Evolutionary conservation across 2,329 filamentous ascomycete genomes (phyloP), one percentile per base, ranked within the genome.

Genomic region (Periconia sp.): DNA sequence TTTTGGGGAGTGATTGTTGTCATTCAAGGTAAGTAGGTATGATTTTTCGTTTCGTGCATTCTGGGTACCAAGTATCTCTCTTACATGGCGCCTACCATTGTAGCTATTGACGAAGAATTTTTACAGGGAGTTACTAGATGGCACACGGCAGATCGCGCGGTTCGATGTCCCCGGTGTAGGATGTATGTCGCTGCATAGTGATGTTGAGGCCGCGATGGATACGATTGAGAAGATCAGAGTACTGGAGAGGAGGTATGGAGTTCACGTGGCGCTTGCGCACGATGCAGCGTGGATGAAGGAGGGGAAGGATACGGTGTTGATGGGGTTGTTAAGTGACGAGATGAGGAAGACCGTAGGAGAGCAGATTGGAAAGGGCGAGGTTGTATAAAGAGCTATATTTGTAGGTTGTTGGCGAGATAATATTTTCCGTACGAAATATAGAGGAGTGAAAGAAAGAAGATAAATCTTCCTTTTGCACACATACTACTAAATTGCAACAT

Each of bases 1-100:
- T 71, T n/a, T 55, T 72, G 7, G 69, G 66, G 2, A 68, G 67
- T 42, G 69, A 72, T 49, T 72, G 69, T 47, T 72, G 67, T 35
- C 69, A 72, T 54, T 72, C 68, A 2, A 27, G 23, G 23, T 27
- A 66, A 65, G 68, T 69, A 52, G 3, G 54, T 43, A 2, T 23
- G 41, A 20, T 17, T n/a, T 5, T 3, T 23, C 10, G 15, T 17
- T n/a, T 8, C 5, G 17, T 6, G 27, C n/a, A 13, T n/a, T n/a
- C n/a, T n/a, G n/a, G n/a, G n/a, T n/a, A n/a, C n/a, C n/a, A n/a
- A n/a, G n/a, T n/a, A n/a, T n/a, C n/a, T n/a, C n/a, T n/a, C n/a
- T n/a, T n/a, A n/a, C n/a, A n/a, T n/a, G n/a, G n/a, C n/a, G n/a
- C 13, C 7, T 33, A 30, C 30, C 45, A 40, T 54, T 59, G 45